Evolutionary conservation across 805 yeast species (phyloP).

Genomic region (Ogataea kodamae): DNA sequence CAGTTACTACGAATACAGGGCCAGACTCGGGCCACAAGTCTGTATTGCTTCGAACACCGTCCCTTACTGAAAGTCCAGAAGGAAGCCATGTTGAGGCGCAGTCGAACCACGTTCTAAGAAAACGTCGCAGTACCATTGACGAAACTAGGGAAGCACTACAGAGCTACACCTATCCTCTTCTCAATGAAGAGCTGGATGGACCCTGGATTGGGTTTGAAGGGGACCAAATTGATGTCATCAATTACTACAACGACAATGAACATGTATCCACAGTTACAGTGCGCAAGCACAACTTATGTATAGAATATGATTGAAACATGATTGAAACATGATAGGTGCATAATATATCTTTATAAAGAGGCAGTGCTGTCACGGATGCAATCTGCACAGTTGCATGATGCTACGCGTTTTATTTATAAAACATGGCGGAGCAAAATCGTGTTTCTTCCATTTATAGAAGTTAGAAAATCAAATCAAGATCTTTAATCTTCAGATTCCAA

Average conservation of each 20-base stretch:
- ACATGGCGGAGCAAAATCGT: conserved; percentile 10
- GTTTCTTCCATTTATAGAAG: too few relatives aligned
- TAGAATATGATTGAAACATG: conserved; percentile 22
- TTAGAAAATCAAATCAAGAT: too few relatives aligned
- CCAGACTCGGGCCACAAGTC: conserved; percentile 10
- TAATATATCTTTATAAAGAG: too few relatives aligned
- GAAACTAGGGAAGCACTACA: conserved; percentile 52
- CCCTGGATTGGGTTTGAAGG: conserved; percentile 59
- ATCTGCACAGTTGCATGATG: too few relatives aligned
- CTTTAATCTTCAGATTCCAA: too few relatives aligned
- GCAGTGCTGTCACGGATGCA: too few relatives aligned
- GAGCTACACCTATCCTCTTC: conserved; percentile 48
- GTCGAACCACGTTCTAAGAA: conserved; percentile 16
- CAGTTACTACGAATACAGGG: conserved; percentile 13
- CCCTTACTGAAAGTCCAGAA: conserved; percentile 9
- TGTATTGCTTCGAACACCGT: conserved; percentile 12
- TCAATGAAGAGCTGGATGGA: conserved; percentile 47
- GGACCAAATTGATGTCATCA: conserved; percentile 42
- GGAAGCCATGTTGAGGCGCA: conserved; percentile 3
- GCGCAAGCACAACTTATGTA: conserved; percentile 20
- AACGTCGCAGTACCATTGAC: conserved; percentile 50
- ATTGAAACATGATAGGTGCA: too few relatives aligned
- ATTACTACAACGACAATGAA: conserved; percentile 20
- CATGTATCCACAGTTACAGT: conserved; percentile 18
- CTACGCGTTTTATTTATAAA: conserved; percentile 7